phyloP scores from a whole-genome alignment of 2,329 filamentous ascomycete species.

The Periconia macrospinosa region DNA sequence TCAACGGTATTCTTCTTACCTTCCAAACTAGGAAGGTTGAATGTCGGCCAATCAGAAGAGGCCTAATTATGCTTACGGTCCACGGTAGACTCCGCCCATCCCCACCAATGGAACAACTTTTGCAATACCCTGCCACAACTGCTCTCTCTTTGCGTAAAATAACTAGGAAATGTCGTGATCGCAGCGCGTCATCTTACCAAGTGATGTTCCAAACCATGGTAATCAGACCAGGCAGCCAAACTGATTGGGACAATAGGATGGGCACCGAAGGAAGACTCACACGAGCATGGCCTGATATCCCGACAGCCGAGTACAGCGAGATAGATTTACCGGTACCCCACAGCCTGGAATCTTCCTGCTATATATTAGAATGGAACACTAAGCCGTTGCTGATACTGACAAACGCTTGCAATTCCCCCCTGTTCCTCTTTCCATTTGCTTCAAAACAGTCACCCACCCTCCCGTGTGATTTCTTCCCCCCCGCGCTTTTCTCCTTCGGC shows the following conservation, averaged over 20 bases:
- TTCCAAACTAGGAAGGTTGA: neutral
- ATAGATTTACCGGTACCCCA: conserved; percentile 5
- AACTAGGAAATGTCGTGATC: conserved; percentile 12
- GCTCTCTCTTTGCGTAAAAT: neutral
- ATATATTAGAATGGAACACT: neutral
- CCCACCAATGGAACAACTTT: neutral
- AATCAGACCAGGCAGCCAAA: no score
- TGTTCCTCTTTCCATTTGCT: neutral
- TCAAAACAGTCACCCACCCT: neutral
- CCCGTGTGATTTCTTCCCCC: neutral
- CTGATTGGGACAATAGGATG: neutral
- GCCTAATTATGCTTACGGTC: neutral
- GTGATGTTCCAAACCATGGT: no score
- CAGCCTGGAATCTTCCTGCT: neutral
- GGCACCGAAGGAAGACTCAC: conserved; percentile 6
- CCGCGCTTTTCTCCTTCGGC: neutral
- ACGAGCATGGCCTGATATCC: conserved; percentile 16
- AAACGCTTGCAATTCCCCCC: neutral
- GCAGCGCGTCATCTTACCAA: conserved; percentile 3
- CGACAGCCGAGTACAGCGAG: neutral
- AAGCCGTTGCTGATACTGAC: neutral
- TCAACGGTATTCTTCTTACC: neutral
- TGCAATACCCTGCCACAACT: neutral
- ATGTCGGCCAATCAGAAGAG: conserved; percentile 1
- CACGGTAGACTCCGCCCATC: neutral